Conservation (phyloP, 192 early-diverging fungal genomes). For the Chytriomyces sp. region DNA sequence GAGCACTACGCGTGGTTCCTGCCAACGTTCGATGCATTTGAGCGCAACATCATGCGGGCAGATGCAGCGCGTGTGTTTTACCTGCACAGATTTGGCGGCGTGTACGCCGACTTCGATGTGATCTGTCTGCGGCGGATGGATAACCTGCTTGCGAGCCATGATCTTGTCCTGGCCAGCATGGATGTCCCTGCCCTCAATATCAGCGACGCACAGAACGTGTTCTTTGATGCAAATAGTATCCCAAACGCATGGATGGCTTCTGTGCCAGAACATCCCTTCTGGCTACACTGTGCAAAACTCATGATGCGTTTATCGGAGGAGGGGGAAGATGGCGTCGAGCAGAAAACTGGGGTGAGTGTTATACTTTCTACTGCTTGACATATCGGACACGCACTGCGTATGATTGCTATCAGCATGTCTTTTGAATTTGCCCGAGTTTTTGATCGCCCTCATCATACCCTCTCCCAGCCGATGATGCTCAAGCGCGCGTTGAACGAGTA, state of each 20-base stretch:
- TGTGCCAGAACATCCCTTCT: constrained; percentile 49
- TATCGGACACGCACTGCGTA: background rate
- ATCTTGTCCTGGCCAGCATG: constrained; percentile 22
- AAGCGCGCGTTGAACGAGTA: constrained; percentile 6
- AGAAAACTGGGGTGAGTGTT: constrained; percentile 33
- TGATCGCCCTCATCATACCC: background rate
- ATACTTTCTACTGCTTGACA: background rate
- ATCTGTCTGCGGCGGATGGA: constrained; percentile 15
- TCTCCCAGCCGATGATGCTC: constrained; percentile 1
- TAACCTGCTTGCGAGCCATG: background rate
- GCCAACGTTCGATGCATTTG: constrained; percentile 32
- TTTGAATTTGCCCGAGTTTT: background rate
- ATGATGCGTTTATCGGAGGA: constrained; percentile 31
- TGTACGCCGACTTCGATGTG: constrained; percentile 47
- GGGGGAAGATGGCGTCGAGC: constrained; percentile 19
- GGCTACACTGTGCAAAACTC: constrained; percentile 33
- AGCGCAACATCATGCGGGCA: constrained; percentile 36
- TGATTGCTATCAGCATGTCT: too few species aligned
- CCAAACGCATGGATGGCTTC: constrained; percentile 53
- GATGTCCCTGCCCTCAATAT: background rate
- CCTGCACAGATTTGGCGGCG: constrained; percentile 46
- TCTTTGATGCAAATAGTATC: constrained; percentile 28
- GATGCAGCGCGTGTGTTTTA: constrained; percentile 45
- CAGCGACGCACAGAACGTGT: background rate
- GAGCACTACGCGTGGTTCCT: constrained; percentile 48